Evolutionary conservation across 495 filamentous ascomycete species (phyloP).

Genomic region (Aspergillus ellipticus): DNA sequence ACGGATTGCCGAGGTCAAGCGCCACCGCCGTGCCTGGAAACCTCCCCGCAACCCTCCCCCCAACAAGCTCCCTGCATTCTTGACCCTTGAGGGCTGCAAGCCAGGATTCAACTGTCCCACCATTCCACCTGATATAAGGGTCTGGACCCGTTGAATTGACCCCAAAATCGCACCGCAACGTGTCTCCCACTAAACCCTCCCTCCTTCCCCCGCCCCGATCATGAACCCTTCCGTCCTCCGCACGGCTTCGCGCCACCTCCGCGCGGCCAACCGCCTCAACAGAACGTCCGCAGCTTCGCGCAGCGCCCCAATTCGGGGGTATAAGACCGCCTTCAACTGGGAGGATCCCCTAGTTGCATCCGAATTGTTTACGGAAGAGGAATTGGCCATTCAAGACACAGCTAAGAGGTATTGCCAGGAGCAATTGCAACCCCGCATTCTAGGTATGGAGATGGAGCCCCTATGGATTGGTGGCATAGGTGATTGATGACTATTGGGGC

Average conservation of each 20-base stretch:
- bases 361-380: constrained; percentile 79
- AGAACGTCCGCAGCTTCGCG: constrained; percentile 9
- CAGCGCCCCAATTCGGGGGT: constrained; percentile 27
- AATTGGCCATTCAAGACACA: constrained; percentile 82
- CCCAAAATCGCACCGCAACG: background rate
- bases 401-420: constrained; percentile 93
- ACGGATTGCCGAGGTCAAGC: constrained; percentile 16
- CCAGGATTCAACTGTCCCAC: background rate
- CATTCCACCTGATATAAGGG: background rate
- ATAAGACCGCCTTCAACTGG: constrained; percentile 75
- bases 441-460: constrained; percentile 58
- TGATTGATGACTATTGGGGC: background rate
- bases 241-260: constrained; percentile 33
- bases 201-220: constrained; percentile 6
- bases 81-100: background rate
- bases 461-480: background rate
- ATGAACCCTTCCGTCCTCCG: constrained; percentile 41
- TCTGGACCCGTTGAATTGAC: background rate
- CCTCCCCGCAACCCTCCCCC: background rate
- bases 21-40: background rate
- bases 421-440: constrained; percentile 73
- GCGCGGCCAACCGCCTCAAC: constrained; percentile 16
- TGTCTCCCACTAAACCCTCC: background rate
- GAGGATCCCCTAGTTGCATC: constrained; percentile 77
- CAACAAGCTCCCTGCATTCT: constrained; percentile 3